Conservation (phyloP, 345 rosid genomes). For the Hypericum androsaemum region DNA sequence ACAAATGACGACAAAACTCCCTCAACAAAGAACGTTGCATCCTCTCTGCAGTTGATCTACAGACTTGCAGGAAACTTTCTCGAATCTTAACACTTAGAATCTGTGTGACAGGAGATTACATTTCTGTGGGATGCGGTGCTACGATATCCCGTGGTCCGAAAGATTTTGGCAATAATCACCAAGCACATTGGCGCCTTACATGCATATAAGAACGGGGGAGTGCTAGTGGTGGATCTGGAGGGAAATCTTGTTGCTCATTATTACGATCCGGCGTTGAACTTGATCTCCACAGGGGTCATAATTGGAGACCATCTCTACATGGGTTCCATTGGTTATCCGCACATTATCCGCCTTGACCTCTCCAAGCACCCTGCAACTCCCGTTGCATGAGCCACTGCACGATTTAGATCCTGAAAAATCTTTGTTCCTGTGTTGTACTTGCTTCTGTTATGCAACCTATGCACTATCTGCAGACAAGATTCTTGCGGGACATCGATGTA, state of each 20-base stretch:
- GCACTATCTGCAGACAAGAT: too few relatives aligned
- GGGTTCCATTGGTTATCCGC: slow-evolving; percentile 29
- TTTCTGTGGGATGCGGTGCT: slow-evolving; percentile 12
- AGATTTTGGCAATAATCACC: slow-evolving; percentile 18
- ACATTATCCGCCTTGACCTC: slow-evolving; percentile 41
- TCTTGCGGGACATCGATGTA: too few relatives aligned
- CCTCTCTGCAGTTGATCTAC: too few relatives aligned
- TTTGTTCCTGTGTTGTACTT: too few relatives aligned
- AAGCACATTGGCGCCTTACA: slow-evolving; percentile 12
- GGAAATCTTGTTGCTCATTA: slow-evolving; percentile 51
- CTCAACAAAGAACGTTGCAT: too few relatives aligned
- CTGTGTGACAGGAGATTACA: slow-evolving; percentile 18
- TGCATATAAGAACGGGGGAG: slow-evolving; percentile 28
- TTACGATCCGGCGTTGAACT: slow-evolving; percentile 24
- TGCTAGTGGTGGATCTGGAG: slow-evolving; percentile 41
- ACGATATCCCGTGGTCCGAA: slow-evolving; percentile 39
- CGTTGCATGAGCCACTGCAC: not conserved
- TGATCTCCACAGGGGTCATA: slow-evolving; percentile 30
- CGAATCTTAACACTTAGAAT: slow-evolving; percentile 8
- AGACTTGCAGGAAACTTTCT: too few relatives aligned
- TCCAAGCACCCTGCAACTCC: slow-evolving; percentile 25
- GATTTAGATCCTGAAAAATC: slow-evolving; percentile 1
- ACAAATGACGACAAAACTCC: not conserved
- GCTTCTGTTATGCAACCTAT: too few relatives aligned
- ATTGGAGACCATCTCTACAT: slow-evolving; percentile 49